Base-by-base conservation (phyloP, 1,139 yeast genomes). In the Zygoascus sp. region DNA sequence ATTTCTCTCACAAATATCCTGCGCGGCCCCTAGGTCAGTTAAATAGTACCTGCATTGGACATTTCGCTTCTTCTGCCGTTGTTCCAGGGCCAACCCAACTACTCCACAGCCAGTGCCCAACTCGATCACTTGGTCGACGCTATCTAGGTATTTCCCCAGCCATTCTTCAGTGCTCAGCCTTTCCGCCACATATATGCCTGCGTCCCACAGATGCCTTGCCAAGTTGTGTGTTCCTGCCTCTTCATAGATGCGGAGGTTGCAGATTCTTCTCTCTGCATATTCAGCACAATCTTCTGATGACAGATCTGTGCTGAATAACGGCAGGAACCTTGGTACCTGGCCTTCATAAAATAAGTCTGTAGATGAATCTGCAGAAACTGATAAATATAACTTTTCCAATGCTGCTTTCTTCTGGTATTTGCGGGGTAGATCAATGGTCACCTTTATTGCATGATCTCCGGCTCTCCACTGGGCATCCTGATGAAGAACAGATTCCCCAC, bases 141-240 rank as follows among this genome's bases (percentile, higher is more conserved):
- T n/a, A 1, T 43, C 41, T 11, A 44, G 40, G 22, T 35, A n/a
- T 5, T 23, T 25, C 5, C 10, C 35, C 11, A 19, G 9, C 30
- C 20, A 34, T 7, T 19, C 9, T 20, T 32, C 13, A 19, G 11
- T 15, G 3, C 13, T 22, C 13, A 40, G 25, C 10, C 9, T 17
- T 13, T 20, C 21, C 15, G 23, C 28, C 2, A 42, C 35, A n/a
- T n/a, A 36, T 10, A 42, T 16, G 8, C 57, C 57, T 9, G 53
- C 57, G 40, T 53, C 57, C 57, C 57, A 53, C 15, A 53, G 39
- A 32, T 53, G 55, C 9, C 53, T 41, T 2, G 55, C 57, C 9
- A 53, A 42, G 40, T 44, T 52, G 25, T 52, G 45, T 5, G 50
- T 44, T 4, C 54, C 55, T 5, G 48, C 32, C 32, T 53, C 53